Percentiles rank a stretch among this genome's conserved stretches.
phyloP scores from a whole-genome alignment of 1,284 basidiomycete species.

The Kwoniella shivajii region DNA sequence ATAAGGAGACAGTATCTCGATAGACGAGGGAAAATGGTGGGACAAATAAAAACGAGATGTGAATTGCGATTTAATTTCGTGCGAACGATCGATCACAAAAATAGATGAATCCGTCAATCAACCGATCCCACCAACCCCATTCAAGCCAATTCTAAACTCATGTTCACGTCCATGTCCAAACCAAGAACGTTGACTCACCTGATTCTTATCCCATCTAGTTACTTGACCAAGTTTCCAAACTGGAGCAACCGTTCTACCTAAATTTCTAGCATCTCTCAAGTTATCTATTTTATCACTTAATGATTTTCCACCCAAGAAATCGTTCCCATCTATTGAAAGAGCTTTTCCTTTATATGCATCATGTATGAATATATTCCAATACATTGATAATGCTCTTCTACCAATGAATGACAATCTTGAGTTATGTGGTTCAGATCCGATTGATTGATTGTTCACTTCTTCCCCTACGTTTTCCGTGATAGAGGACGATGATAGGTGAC shows the following conservation, averaged over 20 bases:
- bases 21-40: not conserved
- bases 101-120: not conserved
- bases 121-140: no score
- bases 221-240: conserved; percentile 44
- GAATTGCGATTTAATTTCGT: no score
- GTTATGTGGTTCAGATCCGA: conserved; percentile 40
- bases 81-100: not conserved
- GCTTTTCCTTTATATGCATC: conserved; percentile 19
- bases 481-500: conserved; percentile 12
- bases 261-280: conserved; percentile 41
- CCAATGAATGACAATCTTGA: conserved; percentile 49
- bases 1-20: not conserved
- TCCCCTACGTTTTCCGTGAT: not conserved
- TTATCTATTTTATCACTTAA: conserved; percentile 41
- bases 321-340: conserved; percentile 22
- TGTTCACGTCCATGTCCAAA: no score
- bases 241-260: conserved; percentile 44
- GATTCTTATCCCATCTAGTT: conserved; percentile 48
- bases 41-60: no score
- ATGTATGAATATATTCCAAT: conserved; percentile 51
- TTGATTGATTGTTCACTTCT: not conserved
- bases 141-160: no score
- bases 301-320: conserved; percentile 30
- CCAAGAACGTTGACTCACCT: conserved; percentile 35
- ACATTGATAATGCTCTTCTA: conserved; percentile 46